Evolutionary conservation across 176 grass and related monocot species (phyloP), one percentile per base, ranked within the genome.

Genomic region (Metroxylon sagu): DNA sequence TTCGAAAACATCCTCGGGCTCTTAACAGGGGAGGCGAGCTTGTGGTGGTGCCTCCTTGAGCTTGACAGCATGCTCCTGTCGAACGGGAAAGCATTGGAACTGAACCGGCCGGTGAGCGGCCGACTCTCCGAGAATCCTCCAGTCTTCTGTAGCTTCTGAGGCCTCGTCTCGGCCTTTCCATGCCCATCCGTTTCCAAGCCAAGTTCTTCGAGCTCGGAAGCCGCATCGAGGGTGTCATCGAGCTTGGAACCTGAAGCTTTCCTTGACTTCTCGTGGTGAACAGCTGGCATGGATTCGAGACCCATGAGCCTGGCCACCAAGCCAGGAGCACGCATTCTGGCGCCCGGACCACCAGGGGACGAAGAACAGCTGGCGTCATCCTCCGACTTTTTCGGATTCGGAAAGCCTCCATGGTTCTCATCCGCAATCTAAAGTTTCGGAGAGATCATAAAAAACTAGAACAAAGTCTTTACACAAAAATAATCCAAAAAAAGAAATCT

Each of bases 221-320:
- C 19, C 14, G 69, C 53, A 5, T 53, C 51, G 19, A 25, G 29
- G 14, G 39, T 3, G 39, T 3, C 17, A 62, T 12, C 60, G 6
- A 19, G 23, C 39, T 28, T 23, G 54, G 74, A 54, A 49, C 64
- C 25, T 8, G 5, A 25, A 54, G 28, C 19, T 8, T 19, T 5
- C 4, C 21, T 25, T 62, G 50, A 48, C 16, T 27, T 48, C 29
- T 61, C 56, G 50, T 5, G 62, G 39, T 30, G 48, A 30, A 65
- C 50, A 68, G 23, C 25, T 14, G 82, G 79, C 79, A 85, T 80
- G 12, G 79, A 81, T 55, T 71, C 88, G 23, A 95, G 83, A 21
- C 90, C 90, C 90, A 95, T 95, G 18, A 95, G 25, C 74, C 60
- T 76, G 49, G 86, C 90, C 35, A 95, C 86, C 28, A 90, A 66